Base-by-base conservation (phyloP, 139 green algal genomes). In the Gonium pectorale region DNA sequence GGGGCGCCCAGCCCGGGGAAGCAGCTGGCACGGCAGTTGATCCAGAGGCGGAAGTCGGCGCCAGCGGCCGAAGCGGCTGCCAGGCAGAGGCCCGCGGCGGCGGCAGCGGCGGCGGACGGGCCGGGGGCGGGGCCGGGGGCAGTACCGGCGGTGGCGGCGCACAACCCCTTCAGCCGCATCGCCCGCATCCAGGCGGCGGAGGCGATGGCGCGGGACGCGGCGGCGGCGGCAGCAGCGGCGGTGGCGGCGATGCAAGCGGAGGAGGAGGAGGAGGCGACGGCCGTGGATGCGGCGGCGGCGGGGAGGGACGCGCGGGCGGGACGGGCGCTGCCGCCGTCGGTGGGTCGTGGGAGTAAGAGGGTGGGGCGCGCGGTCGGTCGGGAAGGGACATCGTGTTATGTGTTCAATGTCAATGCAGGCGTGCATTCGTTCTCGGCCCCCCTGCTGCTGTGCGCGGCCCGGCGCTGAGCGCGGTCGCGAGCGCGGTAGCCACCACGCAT, bases 111-210 rank as follows among this genome's bases (percentile, higher is more conserved):
- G 2, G 41, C 19, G 13, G 41, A 4, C n/a, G 5, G 41, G 67
- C 41, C 31, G 31, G 3, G 26, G 24, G 40, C 3, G 2, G 40
- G 26, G 26, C 41, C 43, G 19, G 40, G 41, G 24, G 59, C 75
- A 1, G 15, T 41, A 3, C 43, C 77, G 0, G 59, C 59, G 3
- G 27, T 40, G 1, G 62, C 22, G 22, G 38, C 62, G 0, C 22
- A 26, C 22, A 83, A 83, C 38, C 77, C 77, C 5, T 83, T 74
- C 43, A 83, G 77, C 31, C 59, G 77, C 3, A 31, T 64, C 5
- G 43, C 21, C 2, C 40, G 13, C 77, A 64, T 83, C 0, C 59
- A 22, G 13, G 29, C 59, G 29, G 60, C 60, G 41, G 62, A 40
- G 60, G 40, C 26, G n/a, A 33, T 27, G 62, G 40, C 63, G 41